phyloP scores from a whole-genome alignment of 75 land plant species.

The Picea sitchensis region DNA sequence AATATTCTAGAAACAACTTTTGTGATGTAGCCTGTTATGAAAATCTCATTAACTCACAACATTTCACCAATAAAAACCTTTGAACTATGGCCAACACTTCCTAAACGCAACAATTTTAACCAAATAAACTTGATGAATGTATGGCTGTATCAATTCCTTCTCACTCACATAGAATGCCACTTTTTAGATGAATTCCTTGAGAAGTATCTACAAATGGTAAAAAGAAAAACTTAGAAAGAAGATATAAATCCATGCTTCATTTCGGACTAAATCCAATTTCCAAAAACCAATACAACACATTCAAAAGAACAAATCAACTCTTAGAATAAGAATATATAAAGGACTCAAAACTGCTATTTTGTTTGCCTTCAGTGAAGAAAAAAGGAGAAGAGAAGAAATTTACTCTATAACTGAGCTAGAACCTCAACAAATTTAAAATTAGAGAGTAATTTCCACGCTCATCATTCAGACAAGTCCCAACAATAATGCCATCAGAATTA shows the following conservation, averaged over 20 bases:
- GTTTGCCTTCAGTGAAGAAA: not conserved
- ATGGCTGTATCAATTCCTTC: too few species aligned
- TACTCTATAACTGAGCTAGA: constrained; percentile 53
- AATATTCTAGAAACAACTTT: too few species aligned
- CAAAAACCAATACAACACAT: not conserved
- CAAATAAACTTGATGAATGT: too few species aligned
- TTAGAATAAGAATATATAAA: not conserved
- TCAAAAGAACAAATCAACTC: not conserved
- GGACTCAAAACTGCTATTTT: too few species aligned
- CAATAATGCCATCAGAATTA: constrained; percentile 50
- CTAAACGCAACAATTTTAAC: too few species aligned
- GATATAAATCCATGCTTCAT: not conserved
- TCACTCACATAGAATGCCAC: too few species aligned
- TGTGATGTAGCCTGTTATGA: too few species aligned
- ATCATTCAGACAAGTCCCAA: constrained; percentile 29
- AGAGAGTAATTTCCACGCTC: constrained; percentile 29
- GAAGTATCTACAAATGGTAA: not conserved
- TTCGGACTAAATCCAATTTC: not conserved
- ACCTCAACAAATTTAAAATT: constrained; percentile 43
- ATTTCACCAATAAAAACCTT: too few species aligned
- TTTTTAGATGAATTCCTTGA: not conserved
- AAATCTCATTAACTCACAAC: too few species aligned
- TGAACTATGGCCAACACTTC: too few species aligned
- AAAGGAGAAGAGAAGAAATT: constrained; percentile 5
- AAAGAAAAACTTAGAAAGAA: not conserved